Conservation (phyloP, 345 rosid species). For the Bruguiera parviflora region DNA sequence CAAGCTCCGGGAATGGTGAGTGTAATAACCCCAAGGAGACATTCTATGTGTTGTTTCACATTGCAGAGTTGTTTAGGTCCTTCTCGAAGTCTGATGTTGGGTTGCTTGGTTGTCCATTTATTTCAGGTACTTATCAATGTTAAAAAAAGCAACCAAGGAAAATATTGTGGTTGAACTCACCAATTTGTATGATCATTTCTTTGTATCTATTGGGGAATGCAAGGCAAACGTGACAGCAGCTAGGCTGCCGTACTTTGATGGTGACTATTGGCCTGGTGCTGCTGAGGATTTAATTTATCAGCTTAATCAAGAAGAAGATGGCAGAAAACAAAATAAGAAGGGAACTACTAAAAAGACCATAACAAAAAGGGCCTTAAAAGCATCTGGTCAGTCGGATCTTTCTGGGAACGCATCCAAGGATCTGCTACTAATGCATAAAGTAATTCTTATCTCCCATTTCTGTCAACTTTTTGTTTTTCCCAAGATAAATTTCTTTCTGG, state of each 20-base stretch:
- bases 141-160: slow-evolving; percentile 84
- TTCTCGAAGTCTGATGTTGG: slow-evolving; percentile 17
- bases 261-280: slow-evolving; percentile 99
- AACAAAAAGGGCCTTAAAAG: slow-evolving; percentile 94
- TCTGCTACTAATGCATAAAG: slow-evolving; percentile 90
- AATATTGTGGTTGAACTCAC: slow-evolving; percentile 75
- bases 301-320: slow-evolving; percentile 93
- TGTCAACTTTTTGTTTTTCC: slow-evolving; percentile 9
- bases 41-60: background rate
- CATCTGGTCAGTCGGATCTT: slow-evolving; percentile 92
- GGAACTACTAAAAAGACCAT: slow-evolving; percentile 75
- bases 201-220: slow-evolving; percentile 73
- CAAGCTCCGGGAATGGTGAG: slow-evolving; percentile 96
- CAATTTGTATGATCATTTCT: slow-evolving; percentile 91
- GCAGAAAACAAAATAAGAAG: slow-evolving; percentile 83
- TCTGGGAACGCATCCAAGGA: slow-evolving; percentile 91
- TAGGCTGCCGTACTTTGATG: slow-evolving; percentile 98
- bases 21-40: slow-evolving; percentile 17
- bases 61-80: slow-evolving; percentile 2
- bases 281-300: slow-evolving; percentile 92
- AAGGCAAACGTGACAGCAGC: slow-evolving; percentile 95
- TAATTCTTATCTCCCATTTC: slow-evolving; percentile 30
- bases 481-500: background rate
- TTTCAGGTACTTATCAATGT: slow-evolving; percentile 85
- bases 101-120: slow-evolving; percentile 9